Percentiles rank a stretch among this genome's conserved stretches.
phyloP scores from a whole-genome alignment of 352 stramenopile species.

The Globisporangium mamillatum region DNA sequence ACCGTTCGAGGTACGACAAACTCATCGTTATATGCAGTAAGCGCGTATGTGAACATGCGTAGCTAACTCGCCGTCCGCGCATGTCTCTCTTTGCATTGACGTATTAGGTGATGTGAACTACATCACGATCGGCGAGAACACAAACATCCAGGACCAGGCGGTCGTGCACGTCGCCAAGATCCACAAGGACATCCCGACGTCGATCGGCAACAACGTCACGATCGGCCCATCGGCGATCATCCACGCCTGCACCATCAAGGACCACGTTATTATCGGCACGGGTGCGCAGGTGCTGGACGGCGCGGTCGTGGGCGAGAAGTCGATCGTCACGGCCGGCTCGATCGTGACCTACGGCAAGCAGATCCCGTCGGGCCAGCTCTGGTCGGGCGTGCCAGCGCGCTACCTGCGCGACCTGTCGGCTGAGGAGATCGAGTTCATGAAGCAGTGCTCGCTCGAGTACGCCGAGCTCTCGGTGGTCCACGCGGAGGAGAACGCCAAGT shows the following conservation, averaged over 20 bases:
- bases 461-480: conserved; percentile 75
- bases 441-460: conserved; percentile 87
- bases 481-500: conserved; percentile 75
- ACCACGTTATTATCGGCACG: conserved; percentile 92
- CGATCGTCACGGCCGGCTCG: conserved; percentile 88
- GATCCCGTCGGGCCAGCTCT: conserved; percentile 88
- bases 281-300: conserved; percentile 90
- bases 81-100: background rate
- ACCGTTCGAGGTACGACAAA: conserved; percentile 73
- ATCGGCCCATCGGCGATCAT: conserved; percentile 87
- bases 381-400: conserved; percentile 79
- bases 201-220: conserved; percentile 90
- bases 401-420: conserved; percentile 83
- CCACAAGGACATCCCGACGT: conserved; percentile 86
- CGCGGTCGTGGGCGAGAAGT: conserved; percentile 82
- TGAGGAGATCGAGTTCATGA: conserved; percentile 88
- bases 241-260: conserved; percentile 90
- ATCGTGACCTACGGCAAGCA: conserved; percentile 86
- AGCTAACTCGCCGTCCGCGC: background rate
- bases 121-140: conserved; percentile 93
- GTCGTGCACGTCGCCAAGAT: conserved; percentile 95
- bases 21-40: background rate
- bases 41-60: background rate
- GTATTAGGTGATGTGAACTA: conserved; percentile 84
- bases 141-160: conserved; percentile 91